A percentile compares a stretch with the other conserved stretches of the same genome.
Evolutionary conservation across 163 green algal genomes (phyloP).

Genomic region (Volvox carteri): DNA sequence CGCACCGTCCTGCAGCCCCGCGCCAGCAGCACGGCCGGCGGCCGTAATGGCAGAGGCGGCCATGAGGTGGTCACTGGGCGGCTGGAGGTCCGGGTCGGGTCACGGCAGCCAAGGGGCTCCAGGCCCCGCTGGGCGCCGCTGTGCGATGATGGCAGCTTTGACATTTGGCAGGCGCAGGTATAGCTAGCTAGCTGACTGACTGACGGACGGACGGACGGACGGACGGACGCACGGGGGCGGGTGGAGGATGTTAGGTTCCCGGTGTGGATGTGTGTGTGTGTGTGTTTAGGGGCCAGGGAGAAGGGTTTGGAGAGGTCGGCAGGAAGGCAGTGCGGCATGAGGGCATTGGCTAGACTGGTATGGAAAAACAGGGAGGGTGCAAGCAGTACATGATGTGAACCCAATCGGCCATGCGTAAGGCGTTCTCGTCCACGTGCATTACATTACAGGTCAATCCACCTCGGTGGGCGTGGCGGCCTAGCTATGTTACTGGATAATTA

Average conservation of each 20-base stretch:
- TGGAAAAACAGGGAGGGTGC: too few relatives aligned
- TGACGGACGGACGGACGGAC: too few relatives aligned
- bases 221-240: not conserved
- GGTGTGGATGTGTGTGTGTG: not conserved
- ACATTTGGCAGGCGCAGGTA: not conserved
- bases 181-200: too few relatives aligned
- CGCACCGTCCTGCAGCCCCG: not conserved
- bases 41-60: not conserved
- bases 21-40: not conserved
- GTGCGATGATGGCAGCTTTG: not conserved
- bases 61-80: not conserved
- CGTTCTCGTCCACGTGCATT: too few relatives aligned
- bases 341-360: too few relatives aligned
- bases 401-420: too few relatives aligned
- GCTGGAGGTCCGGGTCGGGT: not conserved
- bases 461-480: too few relatives aligned
- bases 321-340: not conserved
- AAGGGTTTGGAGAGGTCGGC: not conserved
- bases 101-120: not conserved
- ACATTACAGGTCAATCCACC: too few relatives aligned
- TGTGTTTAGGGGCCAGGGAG: not conserved
- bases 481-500: too few relatives aligned
- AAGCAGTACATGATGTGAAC: too few relatives aligned
- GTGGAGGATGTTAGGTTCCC: not conserved
- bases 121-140: not conserved